Conservation (phyloP, 768 basidiomycete species). For the Boletales sp. region DNA sequence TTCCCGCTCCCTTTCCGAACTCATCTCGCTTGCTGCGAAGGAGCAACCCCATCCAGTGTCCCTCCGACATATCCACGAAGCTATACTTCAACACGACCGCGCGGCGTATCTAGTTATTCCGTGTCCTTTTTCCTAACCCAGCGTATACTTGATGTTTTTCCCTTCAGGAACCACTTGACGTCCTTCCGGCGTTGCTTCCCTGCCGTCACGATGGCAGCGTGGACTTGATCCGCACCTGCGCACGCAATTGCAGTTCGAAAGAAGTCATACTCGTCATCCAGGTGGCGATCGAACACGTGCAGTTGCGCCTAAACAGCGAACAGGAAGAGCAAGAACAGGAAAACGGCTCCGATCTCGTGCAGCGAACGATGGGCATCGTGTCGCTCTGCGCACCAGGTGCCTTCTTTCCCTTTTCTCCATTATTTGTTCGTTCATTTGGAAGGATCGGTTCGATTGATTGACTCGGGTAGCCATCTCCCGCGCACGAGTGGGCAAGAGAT, state of each 20-base stretch:
- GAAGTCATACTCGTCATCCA: conserved; percentile 41
- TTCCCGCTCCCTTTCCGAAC: conserved; percentile 11
- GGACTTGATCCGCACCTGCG: conserved; percentile 33
- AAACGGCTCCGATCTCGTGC: conserved; percentile 4
- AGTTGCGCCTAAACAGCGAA: conserved; percentile 9
- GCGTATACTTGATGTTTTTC: background rate
- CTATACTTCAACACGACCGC: conserved; percentile 12
- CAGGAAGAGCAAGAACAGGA: conserved; percentile 15
- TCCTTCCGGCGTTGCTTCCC: conserved; percentile 36
- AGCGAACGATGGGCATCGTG: conserved; percentile 14
- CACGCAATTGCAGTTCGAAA: conserved; percentile 33
- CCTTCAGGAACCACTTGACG: conserved; percentile 37
- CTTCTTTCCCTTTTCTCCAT: background rate
- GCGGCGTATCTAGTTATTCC: conserved; percentile 16
- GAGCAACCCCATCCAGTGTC: conserved; percentile 4
- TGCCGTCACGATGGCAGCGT: conserved; percentile 26
- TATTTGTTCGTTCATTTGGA: background rate
- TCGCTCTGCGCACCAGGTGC: conserved; percentile 23
- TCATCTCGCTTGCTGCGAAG: conserved; percentile 16
- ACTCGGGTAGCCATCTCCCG: conserved; percentile 22
- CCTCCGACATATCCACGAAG: conserved; percentile 17
- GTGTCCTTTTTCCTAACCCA: background rate
- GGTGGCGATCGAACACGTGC: conserved; percentile 35
- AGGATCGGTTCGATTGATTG: background rate
- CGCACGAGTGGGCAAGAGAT: conserved; percentile 21